Evolutionary conservation across 148 eudicot species (phyloP).

Genomic region (Dysphania ambrosioides): DNA sequence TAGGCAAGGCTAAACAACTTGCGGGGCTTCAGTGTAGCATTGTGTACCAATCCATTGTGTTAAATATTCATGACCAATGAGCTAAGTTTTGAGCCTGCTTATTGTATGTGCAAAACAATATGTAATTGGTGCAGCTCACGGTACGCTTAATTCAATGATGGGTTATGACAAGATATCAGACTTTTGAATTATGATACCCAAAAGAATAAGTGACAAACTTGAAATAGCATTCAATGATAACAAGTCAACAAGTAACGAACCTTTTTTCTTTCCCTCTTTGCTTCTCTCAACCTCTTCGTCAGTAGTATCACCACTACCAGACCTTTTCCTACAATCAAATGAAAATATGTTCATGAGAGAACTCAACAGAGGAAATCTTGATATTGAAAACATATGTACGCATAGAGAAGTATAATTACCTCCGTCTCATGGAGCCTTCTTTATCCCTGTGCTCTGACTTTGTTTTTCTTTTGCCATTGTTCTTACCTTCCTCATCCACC

Average conservation of each 20-base stretch:
- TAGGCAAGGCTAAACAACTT: background rate
- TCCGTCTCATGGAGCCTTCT: constrained; percentile 13
- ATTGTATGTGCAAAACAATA: background rate
- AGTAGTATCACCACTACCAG: constrained; percentile 38
- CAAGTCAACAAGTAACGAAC: too few species aligned
- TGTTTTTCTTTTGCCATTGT: constrained; percentile 11
- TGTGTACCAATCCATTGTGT: background rate
- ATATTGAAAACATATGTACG: background rate
- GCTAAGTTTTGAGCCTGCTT: background rate
- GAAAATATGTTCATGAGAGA: constrained; percentile 4
- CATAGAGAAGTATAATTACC: constrained; percentile 18
- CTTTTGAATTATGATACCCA: too few species aligned
- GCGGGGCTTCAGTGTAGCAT: background rate
- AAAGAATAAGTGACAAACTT: background rate
- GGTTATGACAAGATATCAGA: background rate
- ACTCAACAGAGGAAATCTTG: background rate
- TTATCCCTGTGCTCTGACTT: constrained; percentile 20
- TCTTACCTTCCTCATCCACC: constrained; percentile 18
- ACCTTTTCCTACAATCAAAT: constrained; percentile 43
- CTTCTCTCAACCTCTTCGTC: constrained; percentile 31
- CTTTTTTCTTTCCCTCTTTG: too few species aligned
- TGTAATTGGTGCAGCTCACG: background rate
- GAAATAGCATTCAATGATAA: background rate
- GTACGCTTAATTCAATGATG: background rate
- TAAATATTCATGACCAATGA: background rate